These are phyloP conservation scores for Tremella fuciformis DNA, from an alignment of 768 basidiomycete genomes.

Conservation along the genomic window DNA sequence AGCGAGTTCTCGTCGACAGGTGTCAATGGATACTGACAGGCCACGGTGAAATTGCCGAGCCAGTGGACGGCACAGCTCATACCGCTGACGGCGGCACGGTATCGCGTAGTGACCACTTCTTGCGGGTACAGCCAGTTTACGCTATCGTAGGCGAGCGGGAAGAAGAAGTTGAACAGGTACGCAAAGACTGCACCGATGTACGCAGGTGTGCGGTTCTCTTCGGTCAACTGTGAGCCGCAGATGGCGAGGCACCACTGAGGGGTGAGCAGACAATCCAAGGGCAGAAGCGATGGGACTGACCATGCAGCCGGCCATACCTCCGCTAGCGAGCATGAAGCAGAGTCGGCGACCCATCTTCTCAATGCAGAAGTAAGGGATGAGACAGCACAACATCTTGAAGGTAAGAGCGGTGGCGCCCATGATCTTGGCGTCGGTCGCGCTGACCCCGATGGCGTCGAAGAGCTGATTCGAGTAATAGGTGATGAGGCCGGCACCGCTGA, in stretches of 20 bases:
- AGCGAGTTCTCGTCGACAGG: too few relatives aligned
- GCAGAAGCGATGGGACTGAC: constrained; percentile 10
- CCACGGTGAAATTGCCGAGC: constrained; percentile 23
- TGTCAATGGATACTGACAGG: constrained; percentile 20
- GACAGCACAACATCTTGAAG: constrained; percentile 26
- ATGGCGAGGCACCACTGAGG: constrained; percentile 21
- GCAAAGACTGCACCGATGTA: constrained; percentile 26
- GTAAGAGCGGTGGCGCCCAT: constrained; percentile 24
- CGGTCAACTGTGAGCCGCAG: constrained; percentile 23
- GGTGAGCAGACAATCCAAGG: not conserved
- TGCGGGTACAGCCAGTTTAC: constrained; percentile 28
- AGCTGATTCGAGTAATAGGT: constrained; percentile 30
- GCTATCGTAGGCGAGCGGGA: constrained; percentile 26
- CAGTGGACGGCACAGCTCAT: constrained; percentile 25
- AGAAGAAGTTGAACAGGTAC: constrained; percentile 26
- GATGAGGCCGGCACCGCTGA: constrained; percentile 25
- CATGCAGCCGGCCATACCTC: constrained; percentile 27
- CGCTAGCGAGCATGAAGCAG: constrained; percentile 20
- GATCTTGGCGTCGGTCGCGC: constrained; percentile 18
- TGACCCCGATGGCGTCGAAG: constrained; percentile 23
- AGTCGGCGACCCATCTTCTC: constrained; percentile 21
- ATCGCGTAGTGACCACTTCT: constrained; percentile 28
- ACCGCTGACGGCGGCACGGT: constrained; percentile 25
- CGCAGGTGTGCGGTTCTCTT: constrained; percentile 19
- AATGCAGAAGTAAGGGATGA: constrained; percentile 27